A percentile compares a stretch with the other conserved stretches of the same genome.
These are phyloP conservation scores for Plantago coronopus DNA, from an alignment of 305 asterid genomes.

Conservation along the genomic window DNA sequence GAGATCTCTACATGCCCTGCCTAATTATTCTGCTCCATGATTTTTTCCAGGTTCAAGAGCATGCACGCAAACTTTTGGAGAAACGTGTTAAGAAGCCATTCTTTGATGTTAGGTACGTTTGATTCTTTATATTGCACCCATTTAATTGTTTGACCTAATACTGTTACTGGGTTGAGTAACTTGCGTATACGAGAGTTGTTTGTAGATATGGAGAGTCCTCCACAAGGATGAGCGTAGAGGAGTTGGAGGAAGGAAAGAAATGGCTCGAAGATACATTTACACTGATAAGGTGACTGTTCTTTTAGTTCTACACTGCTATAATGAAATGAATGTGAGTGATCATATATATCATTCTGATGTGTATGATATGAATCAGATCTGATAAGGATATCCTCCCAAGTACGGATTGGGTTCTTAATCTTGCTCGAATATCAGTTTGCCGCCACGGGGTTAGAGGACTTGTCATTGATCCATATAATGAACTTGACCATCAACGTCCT, in stretches of 20 bases:
- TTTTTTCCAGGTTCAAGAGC: constrained; percentile 76
- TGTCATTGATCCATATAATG: constrained; percentile 95
- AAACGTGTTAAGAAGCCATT: constrained; percentile 84
- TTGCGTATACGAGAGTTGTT: too few species aligned
- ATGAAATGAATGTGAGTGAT: too few species aligned
- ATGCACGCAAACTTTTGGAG: constrained; percentile 95
- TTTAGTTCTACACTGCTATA: neutral
- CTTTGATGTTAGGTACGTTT: constrained; percentile 71
- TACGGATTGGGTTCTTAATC: constrained; percentile 83
- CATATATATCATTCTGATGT: neutral
- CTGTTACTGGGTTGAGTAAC: too few species aligned
- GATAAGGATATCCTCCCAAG: constrained; percentile 90
- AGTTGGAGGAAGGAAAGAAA: constrained; percentile 75
- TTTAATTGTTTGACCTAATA: too few species aligned
- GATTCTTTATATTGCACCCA: neutral
- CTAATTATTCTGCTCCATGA: constrained; percentile 19
- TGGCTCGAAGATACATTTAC: constrained; percentile 85
- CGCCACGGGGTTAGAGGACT: constrained; percentile 92
- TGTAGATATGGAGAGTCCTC: constrained; percentile 62
- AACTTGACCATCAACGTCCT: constrained; percentile 94
- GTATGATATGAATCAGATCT: constrained; percentile 56
- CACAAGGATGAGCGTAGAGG: constrained; percentile 70
- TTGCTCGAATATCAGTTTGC: constrained; percentile 79
- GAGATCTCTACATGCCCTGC: constrained; percentile 11
- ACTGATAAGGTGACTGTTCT: constrained; percentile 55